Conservation (phyloP, 2,329 filamentous ascomycete genomes). For the Colletotrichum abscissum region DNA sequence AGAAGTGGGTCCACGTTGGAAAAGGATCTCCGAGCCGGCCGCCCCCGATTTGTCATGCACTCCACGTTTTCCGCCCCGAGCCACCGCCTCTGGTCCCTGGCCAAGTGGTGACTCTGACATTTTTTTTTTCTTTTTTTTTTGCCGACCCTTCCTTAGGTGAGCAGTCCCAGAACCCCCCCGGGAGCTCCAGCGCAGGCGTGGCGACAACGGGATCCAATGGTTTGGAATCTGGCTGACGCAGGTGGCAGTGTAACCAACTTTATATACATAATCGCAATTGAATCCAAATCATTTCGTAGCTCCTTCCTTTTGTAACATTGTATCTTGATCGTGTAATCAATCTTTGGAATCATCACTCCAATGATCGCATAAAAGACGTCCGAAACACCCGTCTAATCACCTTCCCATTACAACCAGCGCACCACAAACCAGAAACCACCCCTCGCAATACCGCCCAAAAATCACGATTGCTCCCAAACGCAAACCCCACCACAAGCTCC, state of each 20-base stretch:
- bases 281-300: neutral
- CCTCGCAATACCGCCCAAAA: conserved; percentile 24
- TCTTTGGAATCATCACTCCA: neutral
- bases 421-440: neutral
- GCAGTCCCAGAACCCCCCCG: neutral
- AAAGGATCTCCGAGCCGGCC: conserved; percentile 19
- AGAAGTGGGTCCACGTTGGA: neutral
- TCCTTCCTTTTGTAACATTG: neutral
- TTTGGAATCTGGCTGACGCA: conserved; percentile 27
- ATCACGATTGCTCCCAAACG: conserved; percentile 13
- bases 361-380: neutral
- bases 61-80: conserved; percentile 10
- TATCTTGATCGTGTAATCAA: neutral
- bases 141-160: neutral
- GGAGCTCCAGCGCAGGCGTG: neutral
- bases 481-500: conserved; percentile 17
- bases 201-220: conserved; percentile 7
- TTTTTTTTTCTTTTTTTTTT: conserved; percentile 10
- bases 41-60: conserved; percentile 31
- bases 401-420: conserved; percentile 10
- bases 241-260: neutral
- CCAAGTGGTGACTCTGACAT: conserved; percentile 29
- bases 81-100: neutral
- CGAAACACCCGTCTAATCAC: neutral
- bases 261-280: neutral